These are phyloP conservation scores for Jacaranda mimosifolia DNA, from an alignment of 257 asterid genomes.

Conservation along the genomic window DNA sequence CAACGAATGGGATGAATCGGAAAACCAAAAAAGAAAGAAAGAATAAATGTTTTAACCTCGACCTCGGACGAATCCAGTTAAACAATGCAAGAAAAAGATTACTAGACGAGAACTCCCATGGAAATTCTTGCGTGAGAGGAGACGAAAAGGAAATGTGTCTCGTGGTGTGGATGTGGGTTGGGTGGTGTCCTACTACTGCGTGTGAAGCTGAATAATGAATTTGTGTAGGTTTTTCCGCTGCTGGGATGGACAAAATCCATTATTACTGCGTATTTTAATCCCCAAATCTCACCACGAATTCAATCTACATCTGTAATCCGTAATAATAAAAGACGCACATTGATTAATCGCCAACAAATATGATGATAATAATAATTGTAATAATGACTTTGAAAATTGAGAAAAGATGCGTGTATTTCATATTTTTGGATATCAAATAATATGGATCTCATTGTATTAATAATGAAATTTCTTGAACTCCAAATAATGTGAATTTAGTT, in stretches of 20 bases:
- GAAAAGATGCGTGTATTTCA: neutral
- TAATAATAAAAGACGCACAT: neutral
- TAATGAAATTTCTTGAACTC: too few relatives aligned
- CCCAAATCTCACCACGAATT: neutral
- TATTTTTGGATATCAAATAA: too few relatives aligned
- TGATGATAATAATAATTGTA: neutral
- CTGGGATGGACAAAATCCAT: neutral
- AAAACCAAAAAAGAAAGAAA: neutral
- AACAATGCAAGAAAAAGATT: neutral
- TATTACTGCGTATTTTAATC: neutral
- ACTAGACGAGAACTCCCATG: neutral
- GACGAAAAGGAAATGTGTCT: neutral
- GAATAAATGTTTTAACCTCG: neutral
- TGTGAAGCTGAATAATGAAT: neutral
- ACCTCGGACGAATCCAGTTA: neutral
- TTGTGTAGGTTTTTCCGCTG: neutral
- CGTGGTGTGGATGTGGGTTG: conserved; percentile 13
- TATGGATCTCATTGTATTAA: too few relatives aligned
- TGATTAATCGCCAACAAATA: neutral
- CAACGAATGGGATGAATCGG: neutral
- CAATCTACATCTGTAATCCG: neutral
- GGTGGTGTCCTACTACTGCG: neutral
- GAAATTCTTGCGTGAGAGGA: neutral
- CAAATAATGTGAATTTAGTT: too few relatives aligned
- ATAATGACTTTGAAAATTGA: too few relatives aligned